These are phyloP conservation scores for Mucor indicus DNA, from an alignment of 371 early-diverging fungal genomes.

Conservation along the genomic window DNA sequence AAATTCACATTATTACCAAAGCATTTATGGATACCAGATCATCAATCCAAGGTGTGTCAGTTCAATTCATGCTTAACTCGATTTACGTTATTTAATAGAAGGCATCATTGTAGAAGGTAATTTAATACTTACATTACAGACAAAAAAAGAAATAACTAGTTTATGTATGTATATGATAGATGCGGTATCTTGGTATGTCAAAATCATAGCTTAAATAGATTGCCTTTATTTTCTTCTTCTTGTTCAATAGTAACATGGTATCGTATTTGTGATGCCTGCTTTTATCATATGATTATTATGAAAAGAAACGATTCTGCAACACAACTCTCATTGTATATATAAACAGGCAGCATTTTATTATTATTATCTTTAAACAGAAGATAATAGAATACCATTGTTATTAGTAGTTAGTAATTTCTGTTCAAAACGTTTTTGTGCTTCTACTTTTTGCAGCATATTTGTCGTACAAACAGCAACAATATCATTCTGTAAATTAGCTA, in stretches of 20 bases:
- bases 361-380: constrained; percentile 5
- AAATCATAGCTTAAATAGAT: constrained; percentile 25
- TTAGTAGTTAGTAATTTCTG: too few species aligned
- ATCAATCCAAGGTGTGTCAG: too few species aligned
- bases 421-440: constrained; percentile 9
- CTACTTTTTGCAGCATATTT: constrained; percentile 53
- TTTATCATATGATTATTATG: constrained; percentile 12
- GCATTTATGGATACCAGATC: too few species aligned
- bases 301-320: too few species aligned
- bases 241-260: constrained; percentile 18
- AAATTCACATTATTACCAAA: too few species aligned
- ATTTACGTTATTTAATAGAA: constrained; percentile 29
- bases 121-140: too few species aligned
- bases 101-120: constrained; percentile 36
- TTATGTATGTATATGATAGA: too few species aligned
- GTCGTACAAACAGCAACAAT: constrained; percentile 69
- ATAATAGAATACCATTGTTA: too few species aligned
- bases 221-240: constrained; percentile 23
- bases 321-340: too few species aligned
- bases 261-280: constrained; percentile 33
- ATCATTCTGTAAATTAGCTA: constrained; percentile 65
- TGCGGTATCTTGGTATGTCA: constrained; percentile 32
- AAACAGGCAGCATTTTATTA: too few species aligned
- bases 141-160: too few species aligned
- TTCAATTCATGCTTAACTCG: constrained; percentile 2